A percentile compares a stretch with the other conserved stretches of the same genome.
phyloP scores from a whole-genome alignment of 495 filamentous ascomycete genomes.

The Oidiodendron maius region DNA sequence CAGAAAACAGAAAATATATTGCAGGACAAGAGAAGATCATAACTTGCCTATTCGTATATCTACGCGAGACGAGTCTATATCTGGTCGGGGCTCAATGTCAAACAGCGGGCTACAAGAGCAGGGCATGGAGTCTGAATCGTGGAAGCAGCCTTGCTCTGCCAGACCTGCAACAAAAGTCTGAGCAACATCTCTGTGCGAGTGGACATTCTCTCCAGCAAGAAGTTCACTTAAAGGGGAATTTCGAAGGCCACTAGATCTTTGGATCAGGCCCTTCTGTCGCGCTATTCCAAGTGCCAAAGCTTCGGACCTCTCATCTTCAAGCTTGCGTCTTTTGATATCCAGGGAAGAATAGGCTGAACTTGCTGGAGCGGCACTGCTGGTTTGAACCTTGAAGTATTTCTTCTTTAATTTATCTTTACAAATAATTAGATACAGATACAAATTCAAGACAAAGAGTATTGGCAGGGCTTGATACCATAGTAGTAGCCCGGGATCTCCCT shows the following conservation, averaged over 20 bases:
- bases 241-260: conserved; percentile 2
- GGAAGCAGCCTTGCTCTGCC: background rate
- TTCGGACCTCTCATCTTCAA: conserved; percentile 10
- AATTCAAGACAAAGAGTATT: too few species aligned
- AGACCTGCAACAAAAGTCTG: conserved; percentile 13
- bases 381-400: conserved; percentile 23
- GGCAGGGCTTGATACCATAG: conserved; percentile 14
- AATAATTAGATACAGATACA: background rate
- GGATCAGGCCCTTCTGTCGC: conserved; percentile 10
- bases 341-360: conserved; percentile 16
- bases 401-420: conserved; percentile 17
- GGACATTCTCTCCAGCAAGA: conserved; percentile 10
- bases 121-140: background rate
- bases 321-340: conserved; percentile 18
- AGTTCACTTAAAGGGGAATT: conserved; percentile 14
- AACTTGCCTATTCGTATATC: conserved; percentile 1
- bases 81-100: conserved; percentile 6
- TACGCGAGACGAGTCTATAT: conserved; percentile 6
- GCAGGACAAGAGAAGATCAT: background rate
- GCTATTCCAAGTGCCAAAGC: background rate
- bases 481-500: conserved; percentile 20
- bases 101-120: too few species aligned
- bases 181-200: background rate
- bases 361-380: conserved; percentile 2
- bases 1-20: too few species aligned